These are phyloP conservation scores for Epichloe scottii DNA, from an alignment of 2,329 filamentous ascomycete species.

Conservation along the genomic window DNA sequence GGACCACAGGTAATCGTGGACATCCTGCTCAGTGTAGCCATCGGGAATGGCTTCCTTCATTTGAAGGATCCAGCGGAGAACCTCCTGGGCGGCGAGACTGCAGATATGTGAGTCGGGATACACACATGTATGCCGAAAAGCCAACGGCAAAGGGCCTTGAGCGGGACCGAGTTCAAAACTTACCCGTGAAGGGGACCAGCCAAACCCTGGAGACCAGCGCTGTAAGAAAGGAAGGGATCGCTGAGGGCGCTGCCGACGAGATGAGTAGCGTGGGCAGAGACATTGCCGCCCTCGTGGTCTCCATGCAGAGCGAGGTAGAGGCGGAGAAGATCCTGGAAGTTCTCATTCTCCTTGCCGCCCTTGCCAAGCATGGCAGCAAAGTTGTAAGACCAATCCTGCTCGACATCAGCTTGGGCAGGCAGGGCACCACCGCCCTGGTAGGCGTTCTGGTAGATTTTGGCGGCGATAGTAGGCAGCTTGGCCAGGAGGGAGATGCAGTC, in stretches of 20 bases:
- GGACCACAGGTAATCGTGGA: conserved; percentile 82
- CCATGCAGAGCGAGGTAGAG: conserved; percentile 94
- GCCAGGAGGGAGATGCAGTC: conserved; percentile 88
- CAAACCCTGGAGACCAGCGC: conserved; percentile 85
- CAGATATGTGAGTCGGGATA: not conserved
- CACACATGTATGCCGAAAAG: not conserved
- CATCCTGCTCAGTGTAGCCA: conserved; percentile 66
- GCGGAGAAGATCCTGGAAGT: conserved; percentile 89
- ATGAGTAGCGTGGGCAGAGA: conserved; percentile 90
- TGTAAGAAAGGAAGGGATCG: conserved; percentile 93
- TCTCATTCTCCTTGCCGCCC: conserved; percentile 73
- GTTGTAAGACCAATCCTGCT: conserved; percentile 98
- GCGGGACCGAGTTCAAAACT: conserved; percentile 11
- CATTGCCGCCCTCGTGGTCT: conserved; percentile 96
- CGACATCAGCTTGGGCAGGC: conserved; percentile 61
- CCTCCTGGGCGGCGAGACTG: conserved; percentile 86
- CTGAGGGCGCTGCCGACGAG: conserved; percentile 88
- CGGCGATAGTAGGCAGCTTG: conserved; percentile 92
- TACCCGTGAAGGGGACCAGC: conserved; percentile 63
- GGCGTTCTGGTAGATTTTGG: conserved; percentile 92
- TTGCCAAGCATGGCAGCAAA: conserved; percentile 95
- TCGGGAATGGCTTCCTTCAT: conserved; percentile 84
- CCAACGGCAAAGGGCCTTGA: not conserved
- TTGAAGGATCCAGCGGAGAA: conserved; percentile 89
- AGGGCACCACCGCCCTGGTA: conserved; percentile 65